phyloP scores from a whole-genome alignment of 176 grass and related monocot species.

The Cymbopogon citratus region DNA sequence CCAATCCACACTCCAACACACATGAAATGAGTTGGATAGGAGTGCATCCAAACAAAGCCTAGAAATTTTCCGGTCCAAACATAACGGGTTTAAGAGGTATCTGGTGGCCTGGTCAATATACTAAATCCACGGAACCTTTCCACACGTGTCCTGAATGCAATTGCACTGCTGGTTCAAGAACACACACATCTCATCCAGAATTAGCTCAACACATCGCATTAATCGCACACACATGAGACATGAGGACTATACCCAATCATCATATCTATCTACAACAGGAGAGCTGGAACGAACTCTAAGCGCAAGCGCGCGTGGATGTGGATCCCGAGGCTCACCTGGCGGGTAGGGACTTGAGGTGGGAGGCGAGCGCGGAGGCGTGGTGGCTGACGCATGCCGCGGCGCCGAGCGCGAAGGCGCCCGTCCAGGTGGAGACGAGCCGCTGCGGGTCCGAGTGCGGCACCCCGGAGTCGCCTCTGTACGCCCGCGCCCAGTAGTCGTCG shows the following conservation, averaged over 20 bases:
- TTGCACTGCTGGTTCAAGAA: background rate
- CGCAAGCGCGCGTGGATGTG: background rate
- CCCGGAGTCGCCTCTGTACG: conserved; percentile 73
- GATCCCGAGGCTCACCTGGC: background rate
- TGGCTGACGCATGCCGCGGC: conserved; percentile 66
- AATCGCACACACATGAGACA: background rate
- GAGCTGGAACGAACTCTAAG: background rate
- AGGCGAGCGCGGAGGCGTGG: conserved; percentile 48
- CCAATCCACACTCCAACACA: too few relatives aligned
- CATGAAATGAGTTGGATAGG: too few relatives aligned
- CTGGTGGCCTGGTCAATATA: background rate
- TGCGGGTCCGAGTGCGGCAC: conserved; percentile 79
- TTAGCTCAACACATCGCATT: background rate
- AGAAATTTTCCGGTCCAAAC: background rate
- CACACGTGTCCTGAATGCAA: too few relatives aligned
- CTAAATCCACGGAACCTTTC: background rate
- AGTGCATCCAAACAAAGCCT: background rate
- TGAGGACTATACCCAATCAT: background rate
- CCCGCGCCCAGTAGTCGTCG: conserved; percentile 64
- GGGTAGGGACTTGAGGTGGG: conserved; percentile 37
- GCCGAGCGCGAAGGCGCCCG: conserved; percentile 58
- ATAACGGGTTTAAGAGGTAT: background rate
- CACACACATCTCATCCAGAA: background rate
- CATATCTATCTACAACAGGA: background rate
- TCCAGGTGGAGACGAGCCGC: conserved; percentile 58